Base-by-base conservation (phyloP, 176 grass and related monocot species). In the Thalia dealbata region DNA sequence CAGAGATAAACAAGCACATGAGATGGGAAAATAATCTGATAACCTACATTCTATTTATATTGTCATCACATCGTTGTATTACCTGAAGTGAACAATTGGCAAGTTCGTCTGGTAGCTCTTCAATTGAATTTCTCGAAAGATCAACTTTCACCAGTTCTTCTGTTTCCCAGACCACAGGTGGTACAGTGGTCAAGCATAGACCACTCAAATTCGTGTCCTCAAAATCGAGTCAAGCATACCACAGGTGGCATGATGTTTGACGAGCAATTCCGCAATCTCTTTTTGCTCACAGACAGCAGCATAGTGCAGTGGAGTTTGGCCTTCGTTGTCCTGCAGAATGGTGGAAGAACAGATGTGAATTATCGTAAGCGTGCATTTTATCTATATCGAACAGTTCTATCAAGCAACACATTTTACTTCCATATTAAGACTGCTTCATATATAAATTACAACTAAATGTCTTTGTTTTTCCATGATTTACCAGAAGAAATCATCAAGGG, bases 71-170 rank as follows among this genome's bases (percentile, higher is more conserved):
- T 10, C 10, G 15, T 44, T 15, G 41, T 54, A 32, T 35, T 67
- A 92, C 92, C 86, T 96, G 87, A 88, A 96, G 89, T 72, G 81
- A 81, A 76, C 86, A 89, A 41, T 76, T 76, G 78, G 89, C 85
- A 52, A 96, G 46, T 69, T 96, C 92, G 67, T 84, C 72, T 52
- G 86, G 89, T 50, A 96, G 80, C 54, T 76, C 87, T 77, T 89
- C 80, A 79, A 96, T 86, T 42, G 61, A 92, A 71, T 96, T 96
- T 51, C 89, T 89, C 51, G 92, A 96, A 84, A 96, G 84, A 92
- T 96, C 89, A 65, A 96, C 75, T 86, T 90, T 96, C 29, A 96
- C 18, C 73, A 96, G 82, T 25, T 96, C 89, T 82, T 69, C 72
- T 83, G 89, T 88, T 70, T 96, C 92, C 86, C 86, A 96, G 26